Evolutionary conservation across 352 stramenopile genomes (phyloP).

Genomic region (Elongisporangium prolatum): DNA sequence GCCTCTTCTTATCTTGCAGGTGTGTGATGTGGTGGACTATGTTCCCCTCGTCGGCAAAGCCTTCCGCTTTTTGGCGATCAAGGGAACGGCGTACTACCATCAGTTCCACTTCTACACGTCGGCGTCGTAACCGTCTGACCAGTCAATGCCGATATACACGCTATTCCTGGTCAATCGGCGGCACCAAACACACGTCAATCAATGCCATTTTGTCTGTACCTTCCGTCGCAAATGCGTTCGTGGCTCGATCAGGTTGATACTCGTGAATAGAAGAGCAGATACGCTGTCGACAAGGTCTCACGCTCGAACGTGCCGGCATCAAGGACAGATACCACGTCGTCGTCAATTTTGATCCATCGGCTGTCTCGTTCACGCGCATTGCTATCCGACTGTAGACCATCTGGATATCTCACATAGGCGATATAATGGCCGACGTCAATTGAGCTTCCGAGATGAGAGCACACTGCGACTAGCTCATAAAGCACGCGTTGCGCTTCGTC

Average conservation of each 20-base stretch:
- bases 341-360: slow-evolving; percentile 68
- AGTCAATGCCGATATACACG: neutral
- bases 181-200: neutral
- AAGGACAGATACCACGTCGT: slow-evolving; percentile 51
- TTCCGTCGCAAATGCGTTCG: slow-evolving; percentile 1
- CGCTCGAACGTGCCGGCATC: slow-evolving; percentile 31
- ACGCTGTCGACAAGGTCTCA: slow-evolving; percentile 58
- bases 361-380: slow-evolving; percentile 2
- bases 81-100: slow-evolving; percentile 73
- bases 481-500: slow-evolving; percentile 29
- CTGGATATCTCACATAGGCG: slow-evolving; percentile 34
- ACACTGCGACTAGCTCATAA: slow-evolving; percentile 66
- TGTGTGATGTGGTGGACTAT: slow-evolving; percentile 52
- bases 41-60: slow-evolving; percentile 68
- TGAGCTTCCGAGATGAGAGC: slow-evolving; percentile 57
- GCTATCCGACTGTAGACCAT: neutral
- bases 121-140: slow-evolving; percentile 45
- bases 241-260: neutral
- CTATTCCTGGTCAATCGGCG: neutral
- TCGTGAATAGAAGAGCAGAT: slow-evolving; percentile 71
- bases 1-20: slow-evolving; percentile 13
- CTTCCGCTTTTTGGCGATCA: slow-evolving; percentile 60
- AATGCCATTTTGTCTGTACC: neutral
- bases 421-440: slow-evolving; percentile 77
- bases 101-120: slow-evolving; percentile 88